Evolutionary conservation across 306 rosid genomes (phyloP), one percentile per base, ranked within the genome.

Genomic region (Elaeagnus macrophylla): DNA sequence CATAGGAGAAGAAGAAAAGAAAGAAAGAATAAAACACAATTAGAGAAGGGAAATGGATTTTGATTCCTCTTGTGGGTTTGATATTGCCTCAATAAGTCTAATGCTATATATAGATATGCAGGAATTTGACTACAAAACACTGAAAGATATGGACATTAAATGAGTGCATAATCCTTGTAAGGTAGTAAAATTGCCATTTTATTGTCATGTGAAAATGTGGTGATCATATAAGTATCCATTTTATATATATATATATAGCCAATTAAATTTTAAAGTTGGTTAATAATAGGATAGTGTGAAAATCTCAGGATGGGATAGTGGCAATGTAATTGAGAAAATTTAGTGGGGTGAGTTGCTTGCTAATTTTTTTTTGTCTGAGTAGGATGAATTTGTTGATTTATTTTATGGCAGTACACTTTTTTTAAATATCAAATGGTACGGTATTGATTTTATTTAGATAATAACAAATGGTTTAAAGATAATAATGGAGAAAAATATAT

Each of bases 31-130:
- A 35, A 32, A 8, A 15, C 51, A 39, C 41, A 35, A 20, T 20
- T 20, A 20, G 18, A 12, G 3, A 20, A 20, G 3, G 1, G 1
- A 20, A 25, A 25, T 0, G 32, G 32, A 25, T 25, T 25, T 42
- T 3, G 46, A 42, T 9, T 5, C 46, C 10, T 32, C 18, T 9
- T 57, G 32, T 55, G 61, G 13, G 61, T 46, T 9, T 46, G 53
- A 18, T 53, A 5, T 35, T 15, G 38, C 25, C 36, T 6, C 16
- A 50, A 56, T 7, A 5, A 10, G 32, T n/a, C 16, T 49, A 39
- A 3, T 43, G n/a, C 57, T 45, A n/a, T 35, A 42, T 53, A 42
- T 63, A 62, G 16, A 41, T 41, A 1, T 51, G 17, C 36, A 51
- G 43, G 6, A 43, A 35, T 2, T 2, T 51, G 16, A 41, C 1